Conservation (phyloP, 148 eudicot genomes). For the Silene latifolia region DNA sequence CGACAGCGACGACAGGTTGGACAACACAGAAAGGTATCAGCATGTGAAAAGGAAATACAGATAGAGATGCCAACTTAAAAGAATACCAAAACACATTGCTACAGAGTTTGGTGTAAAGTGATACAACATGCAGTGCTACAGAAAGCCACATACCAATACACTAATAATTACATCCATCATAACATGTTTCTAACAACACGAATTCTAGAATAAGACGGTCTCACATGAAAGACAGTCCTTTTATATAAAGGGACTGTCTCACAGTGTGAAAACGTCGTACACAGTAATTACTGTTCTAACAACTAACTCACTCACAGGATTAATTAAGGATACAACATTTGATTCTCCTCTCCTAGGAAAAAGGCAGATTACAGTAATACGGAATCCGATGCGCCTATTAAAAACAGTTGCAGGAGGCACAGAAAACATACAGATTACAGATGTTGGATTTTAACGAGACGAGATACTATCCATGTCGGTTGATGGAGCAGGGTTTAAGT, state of each 20-base stretch:
- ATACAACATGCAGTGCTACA: background rate
- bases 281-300: background rate
- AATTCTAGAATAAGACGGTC: too few relatives aligned
- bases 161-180: constrained; percentile 5
- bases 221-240: too few relatives aligned
- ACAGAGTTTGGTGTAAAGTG: constrained; percentile 17
- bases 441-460: constrained; percentile 12
- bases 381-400: constrained; percentile 11
- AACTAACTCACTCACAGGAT: constrained; percentile 7
- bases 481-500: background rate
- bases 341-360: background rate
- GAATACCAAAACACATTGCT: constrained; percentile 1
- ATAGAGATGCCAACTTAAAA: constrained; percentile 4
- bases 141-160: background rate
- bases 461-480: constrained; percentile 16
- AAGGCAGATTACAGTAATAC: background rate
- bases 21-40: too few relatives aligned
- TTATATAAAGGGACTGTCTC: too few relatives aligned
- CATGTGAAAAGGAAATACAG: constrained; percentile 5
- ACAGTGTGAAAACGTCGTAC: too few relatives aligned
- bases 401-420: background rate
- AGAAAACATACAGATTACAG: background rate
- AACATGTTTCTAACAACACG: background rate
- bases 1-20: too few relatives aligned
- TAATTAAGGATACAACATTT: background rate